Evolutionary conservation across 2,329 filamentous ascomycete genomes (phyloP).

Genomic region (Aureobasidium pullulans): DNA sequence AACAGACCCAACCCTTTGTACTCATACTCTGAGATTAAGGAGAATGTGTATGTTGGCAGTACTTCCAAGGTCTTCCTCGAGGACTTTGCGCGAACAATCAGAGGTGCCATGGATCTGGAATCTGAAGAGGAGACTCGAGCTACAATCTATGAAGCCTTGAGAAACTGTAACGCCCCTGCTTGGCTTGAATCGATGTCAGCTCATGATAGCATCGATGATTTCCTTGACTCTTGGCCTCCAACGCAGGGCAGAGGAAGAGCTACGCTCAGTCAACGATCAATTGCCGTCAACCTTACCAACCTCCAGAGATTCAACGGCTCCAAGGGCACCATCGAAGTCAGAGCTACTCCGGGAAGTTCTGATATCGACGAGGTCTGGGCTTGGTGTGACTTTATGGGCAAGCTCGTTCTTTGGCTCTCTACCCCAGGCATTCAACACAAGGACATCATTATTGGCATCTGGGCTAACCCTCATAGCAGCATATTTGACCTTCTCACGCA

Average conservation of each 20-base stretch:
- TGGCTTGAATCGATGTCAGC: neutral
- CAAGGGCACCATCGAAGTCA: constrained; percentile 1
- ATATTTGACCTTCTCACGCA: neutral
- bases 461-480: neutral
- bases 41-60: neutral
- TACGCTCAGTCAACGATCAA: neutral
- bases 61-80: neutral
- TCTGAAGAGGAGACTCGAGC: neutral
- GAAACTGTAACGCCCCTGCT: neutral
- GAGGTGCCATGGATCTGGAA: neutral
- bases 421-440: neutral
- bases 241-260: neutral
- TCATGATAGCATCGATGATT: neutral
- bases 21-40: neutral
- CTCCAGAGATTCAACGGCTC: neutral
- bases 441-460: neutral
- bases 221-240: neutral
- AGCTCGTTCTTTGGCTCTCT: neutral
- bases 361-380: neutral
- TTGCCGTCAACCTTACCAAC: neutral
- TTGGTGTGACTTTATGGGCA: neutral
- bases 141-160: neutral
- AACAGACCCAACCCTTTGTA: neutral
- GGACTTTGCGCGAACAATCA: neutral
- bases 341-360: neutral